phyloP scores from a whole-genome alignment of 768 basidiomycete genomes.

The Leccinum ochraceum region DNA sequence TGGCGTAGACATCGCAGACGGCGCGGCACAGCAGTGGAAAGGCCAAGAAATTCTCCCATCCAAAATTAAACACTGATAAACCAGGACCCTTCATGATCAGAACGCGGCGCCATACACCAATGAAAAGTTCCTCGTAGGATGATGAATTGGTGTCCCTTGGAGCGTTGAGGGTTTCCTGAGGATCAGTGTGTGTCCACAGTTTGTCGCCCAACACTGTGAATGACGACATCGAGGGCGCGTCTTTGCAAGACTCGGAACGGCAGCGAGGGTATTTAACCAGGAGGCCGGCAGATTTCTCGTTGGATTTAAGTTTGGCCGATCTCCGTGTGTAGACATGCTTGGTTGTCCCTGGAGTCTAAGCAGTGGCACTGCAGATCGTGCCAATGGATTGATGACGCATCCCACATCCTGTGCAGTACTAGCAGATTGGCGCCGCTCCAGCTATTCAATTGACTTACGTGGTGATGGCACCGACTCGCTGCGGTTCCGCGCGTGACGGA shows the following conservation, averaged over 20 bases:
- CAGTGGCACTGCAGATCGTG: too few relatives aligned
- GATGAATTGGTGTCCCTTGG: not conserved
- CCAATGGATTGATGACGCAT: too few relatives aligned
- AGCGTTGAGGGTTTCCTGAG: not conserved
- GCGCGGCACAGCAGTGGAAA: conserved; percentile 16
- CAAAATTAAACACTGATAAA: conserved; percentile 8
- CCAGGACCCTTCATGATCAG: conserved; percentile 15
- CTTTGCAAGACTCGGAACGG: not conserved
- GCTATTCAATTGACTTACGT: not conserved
- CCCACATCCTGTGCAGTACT: too few relatives aligned
- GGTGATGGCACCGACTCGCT: too few relatives aligned
- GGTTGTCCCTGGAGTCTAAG: too few relatives aligned
- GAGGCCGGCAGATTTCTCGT: not conserved
- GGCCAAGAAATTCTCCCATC: conserved; percentile 6
- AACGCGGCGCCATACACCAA: conserved; percentile 31
- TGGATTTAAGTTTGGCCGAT: too few relatives aligned
- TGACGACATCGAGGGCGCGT: not conserved
- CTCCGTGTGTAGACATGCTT: too few relatives aligned
- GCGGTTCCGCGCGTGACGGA: too few relatives aligned
- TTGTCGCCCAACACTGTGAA: not conserved
- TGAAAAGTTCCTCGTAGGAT: conserved; percentile 13
- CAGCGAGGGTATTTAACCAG: not conserved
- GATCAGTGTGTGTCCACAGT: not conserved
- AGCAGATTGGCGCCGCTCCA: not conserved
- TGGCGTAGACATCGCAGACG: conserved; percentile 22